phyloP scores from a whole-genome alignment of 768 basidiomycete genomes.

The Lactarius hengduanensis region DNA sequence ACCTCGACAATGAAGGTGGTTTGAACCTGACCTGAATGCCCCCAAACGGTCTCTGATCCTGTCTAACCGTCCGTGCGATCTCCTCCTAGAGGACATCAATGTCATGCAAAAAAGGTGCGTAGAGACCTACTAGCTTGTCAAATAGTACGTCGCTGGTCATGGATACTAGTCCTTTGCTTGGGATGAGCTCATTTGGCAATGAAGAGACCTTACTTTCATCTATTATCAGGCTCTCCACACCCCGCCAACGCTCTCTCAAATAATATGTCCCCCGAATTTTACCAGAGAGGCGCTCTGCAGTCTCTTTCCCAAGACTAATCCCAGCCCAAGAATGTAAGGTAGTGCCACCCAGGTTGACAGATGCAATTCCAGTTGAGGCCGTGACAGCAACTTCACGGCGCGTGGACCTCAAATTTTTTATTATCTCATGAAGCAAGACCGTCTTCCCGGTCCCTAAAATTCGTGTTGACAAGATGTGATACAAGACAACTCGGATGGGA shows the following conservation, averaged over 20 bases:
- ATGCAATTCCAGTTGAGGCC: constrained; percentile 77
- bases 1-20: background rate
- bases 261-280: constrained; percentile 50
- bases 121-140: constrained; percentile 65
- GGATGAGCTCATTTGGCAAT: background rate
- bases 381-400: constrained; percentile 60
- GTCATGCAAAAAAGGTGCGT: background rate
- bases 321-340: constrained; percentile 86
- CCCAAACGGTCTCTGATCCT: constrained; percentile 63
- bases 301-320: constrained; percentile 67
- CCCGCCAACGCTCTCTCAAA: constrained; percentile 55
- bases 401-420: constrained; percentile 41
- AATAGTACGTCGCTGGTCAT: constrained; percentile 84
- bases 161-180: constrained; percentile 55
- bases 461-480: background rate
- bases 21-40: constrained; percentile 67
- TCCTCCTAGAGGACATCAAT: constrained; percentile 45
- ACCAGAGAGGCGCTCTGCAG: constrained; percentile 49
- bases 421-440: constrained; percentile 74
- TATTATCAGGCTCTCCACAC: constrained; percentile 62
- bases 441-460: constrained; percentile 76
- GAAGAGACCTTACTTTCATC: constrained; percentile 66
- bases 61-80: constrained; percentile 59
- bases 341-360: constrained; percentile 67
- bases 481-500: too few relatives aligned